These are phyloP conservation scores for Aspergillus vadensis DNA, from an alignment of 2,329 filamentous ascomycete species.

Conservation along the genomic window DNA sequence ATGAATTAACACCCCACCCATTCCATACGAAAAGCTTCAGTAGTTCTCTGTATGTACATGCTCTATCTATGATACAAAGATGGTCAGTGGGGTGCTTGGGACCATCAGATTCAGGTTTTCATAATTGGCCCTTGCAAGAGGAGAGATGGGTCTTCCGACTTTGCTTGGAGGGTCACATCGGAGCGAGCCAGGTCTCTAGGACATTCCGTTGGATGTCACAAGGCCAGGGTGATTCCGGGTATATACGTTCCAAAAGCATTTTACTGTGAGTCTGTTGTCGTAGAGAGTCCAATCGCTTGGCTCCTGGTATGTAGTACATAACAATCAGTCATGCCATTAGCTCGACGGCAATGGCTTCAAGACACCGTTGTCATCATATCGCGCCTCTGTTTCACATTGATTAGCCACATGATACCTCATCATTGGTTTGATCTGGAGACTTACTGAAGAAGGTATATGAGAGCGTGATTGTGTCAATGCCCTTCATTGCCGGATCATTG, in stretches of 20 bases:
- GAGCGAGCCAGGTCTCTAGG: neutral
- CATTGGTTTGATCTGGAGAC: constrained; percentile 32
- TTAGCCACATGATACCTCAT: constrained; percentile 9
- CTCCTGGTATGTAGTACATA: neutral
- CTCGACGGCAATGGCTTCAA: constrained; percentile 57
- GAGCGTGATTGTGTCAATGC: constrained; percentile 90
- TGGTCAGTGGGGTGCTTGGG: neutral
- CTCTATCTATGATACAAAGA: constrained; percentile 11
- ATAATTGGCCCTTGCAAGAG: neutral
- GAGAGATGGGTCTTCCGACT: neutral
- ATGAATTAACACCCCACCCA: neutral
- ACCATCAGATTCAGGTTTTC: neutral
- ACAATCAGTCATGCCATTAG: constrained; percentile 5
- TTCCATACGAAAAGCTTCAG: neutral
- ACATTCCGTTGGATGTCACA: neutral
- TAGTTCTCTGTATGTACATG: constrained; percentile 7
- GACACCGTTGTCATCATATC: constrained; percentile 78
- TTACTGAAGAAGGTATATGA: constrained; percentile 98
- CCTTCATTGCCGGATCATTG: constrained; percentile 88
- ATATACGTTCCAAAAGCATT: neutral
- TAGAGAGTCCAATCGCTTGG: neutral
- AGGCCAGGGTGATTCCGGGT: neutral
- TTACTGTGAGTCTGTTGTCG: neutral
- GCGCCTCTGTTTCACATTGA: constrained; percentile 65
- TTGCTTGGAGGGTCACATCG: neutral